phyloP scores from a whole-genome alignment of 106 monocot genomes.

The Hemerocallis citrina region DNA sequence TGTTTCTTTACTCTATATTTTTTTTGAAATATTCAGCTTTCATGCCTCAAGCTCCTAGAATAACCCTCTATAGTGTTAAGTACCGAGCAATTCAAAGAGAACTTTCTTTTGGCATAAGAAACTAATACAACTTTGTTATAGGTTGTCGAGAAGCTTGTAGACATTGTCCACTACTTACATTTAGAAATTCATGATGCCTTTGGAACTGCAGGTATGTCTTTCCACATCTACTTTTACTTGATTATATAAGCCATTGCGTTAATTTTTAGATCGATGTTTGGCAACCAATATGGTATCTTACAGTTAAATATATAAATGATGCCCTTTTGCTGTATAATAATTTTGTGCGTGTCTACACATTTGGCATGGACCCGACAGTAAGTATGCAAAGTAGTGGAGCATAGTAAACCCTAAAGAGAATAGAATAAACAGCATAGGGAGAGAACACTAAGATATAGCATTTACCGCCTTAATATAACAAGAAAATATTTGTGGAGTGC shows the following conservation, averaged over 20 bases:
- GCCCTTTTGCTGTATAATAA: not conserved
- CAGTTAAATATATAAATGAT: not conserved
- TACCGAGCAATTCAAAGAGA: not conserved
- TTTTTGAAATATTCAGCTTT: not conserved
- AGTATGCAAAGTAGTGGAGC: no score
- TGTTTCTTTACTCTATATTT: not conserved
- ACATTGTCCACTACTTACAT: constrained; percentile 76
- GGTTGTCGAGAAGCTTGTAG: constrained; percentile 94
- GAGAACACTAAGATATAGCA: no score
- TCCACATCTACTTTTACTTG: not conserved
- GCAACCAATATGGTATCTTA: not conserved
- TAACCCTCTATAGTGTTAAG: no score
- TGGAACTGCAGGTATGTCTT: constrained; percentile 53
- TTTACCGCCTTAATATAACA: no score
- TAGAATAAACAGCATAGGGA: no score
- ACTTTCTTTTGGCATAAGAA: not conserved
- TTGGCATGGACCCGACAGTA: no score
- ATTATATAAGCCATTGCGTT: not conserved
- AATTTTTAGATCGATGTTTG: not conserved
- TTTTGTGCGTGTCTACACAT: not conserved
- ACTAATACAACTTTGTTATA: constrained; percentile 22
- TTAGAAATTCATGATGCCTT: constrained; percentile 64
- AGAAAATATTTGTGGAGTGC: no score
- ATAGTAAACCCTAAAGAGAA: no score
- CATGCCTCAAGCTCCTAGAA: no score